Conservation (phyloP, 2,329 filamentous ascomycete species). For the Arthroderma sp. region DNA sequence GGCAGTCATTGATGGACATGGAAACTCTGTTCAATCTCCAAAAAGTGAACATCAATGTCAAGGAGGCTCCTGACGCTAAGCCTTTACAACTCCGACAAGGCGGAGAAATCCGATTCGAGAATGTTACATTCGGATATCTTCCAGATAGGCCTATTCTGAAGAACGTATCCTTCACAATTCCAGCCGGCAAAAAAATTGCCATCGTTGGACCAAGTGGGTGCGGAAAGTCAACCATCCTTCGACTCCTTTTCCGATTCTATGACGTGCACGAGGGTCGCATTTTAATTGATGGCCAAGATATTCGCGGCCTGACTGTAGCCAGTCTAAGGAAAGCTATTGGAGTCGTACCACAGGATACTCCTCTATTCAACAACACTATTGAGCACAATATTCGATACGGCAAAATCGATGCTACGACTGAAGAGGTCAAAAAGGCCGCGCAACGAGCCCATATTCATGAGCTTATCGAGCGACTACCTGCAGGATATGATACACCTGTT, state of each 20-base stretch:
- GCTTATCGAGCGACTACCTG: slow-evolving; percentile 64
- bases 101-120: slow-evolving; percentile 86
- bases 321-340: slow-evolving; percentile 77
- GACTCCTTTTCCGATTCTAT: slow-evolving; percentile 87
- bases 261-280: slow-evolving; percentile 78
- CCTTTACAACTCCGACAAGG: slow-evolving; percentile 60
- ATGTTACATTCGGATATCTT: slow-evolving; percentile 89
- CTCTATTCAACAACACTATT: slow-evolving; percentile 92
- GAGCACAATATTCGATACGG: slow-evolving; percentile 94
- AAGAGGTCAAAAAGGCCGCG: slow-evolving; percentile 64
- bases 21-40: slow-evolving; percentile 95
- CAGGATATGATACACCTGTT: slow-evolving; percentile 84
- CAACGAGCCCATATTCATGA: slow-evolving; percentile 75
- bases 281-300: slow-evolving; percentile 83
- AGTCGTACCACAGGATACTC: slow-evolving; percentile 93
- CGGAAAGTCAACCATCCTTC: slow-evolving; percentile 86
- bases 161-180: slow-evolving; percentile 76
- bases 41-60: slow-evolving; percentile 83
- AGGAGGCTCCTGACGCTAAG: slow-evolving; percentile 62
- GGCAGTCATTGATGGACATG: slow-evolving; percentile 94
- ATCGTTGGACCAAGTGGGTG: slow-evolving; percentile 92
- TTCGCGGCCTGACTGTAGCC: slow-evolving; percentile 69
- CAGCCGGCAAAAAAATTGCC: slow-evolving; percentile 89
- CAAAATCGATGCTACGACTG: slow-evolving; percentile 59
- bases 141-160: slow-evolving; percentile 74